phyloP scores from a whole-genome alignment of 305 asterid genomes.

The Stenogyne calaminthoides region DNA sequence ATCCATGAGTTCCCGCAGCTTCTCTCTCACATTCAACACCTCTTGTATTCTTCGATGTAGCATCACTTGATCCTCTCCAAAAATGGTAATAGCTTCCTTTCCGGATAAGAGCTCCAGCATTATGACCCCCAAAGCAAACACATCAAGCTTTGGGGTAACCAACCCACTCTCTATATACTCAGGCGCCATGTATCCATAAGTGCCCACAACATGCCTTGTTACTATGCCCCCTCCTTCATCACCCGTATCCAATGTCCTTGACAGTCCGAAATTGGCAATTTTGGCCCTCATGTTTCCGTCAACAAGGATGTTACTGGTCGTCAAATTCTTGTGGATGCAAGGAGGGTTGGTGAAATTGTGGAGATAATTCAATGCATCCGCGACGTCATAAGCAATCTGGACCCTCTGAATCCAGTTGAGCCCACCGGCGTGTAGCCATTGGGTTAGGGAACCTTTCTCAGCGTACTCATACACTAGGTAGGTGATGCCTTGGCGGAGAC shows the following conservation, averaged over 20 bases:
- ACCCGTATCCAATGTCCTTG: constrained; percentile 33
- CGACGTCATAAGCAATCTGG: constrained; percentile 54
- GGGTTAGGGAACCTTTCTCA: constrained; percentile 46
- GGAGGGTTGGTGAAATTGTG: constrained; percentile 67
- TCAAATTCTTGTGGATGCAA: constrained; percentile 63
- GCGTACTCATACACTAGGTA: constrained; percentile 65
- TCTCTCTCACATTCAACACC: constrained; percentile 51
- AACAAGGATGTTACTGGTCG: constrained; percentile 50
- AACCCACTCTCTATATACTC: constrained; percentile 66
- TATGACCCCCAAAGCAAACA: constrained; percentile 63
- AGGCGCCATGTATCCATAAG: constrained; percentile 66
- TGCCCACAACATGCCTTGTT: constrained; percentile 68
- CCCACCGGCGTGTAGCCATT: constrained; percentile 37
- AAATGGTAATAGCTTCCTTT: constrained; percentile 36
- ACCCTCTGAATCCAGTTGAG: constrained; percentile 59
- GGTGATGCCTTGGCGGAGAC: constrained; percentile 55
- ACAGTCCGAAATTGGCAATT: constrained; percentile 50
- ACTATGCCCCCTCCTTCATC: constrained; percentile 19
- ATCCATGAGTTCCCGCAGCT: constrained; percentile 46
- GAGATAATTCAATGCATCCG: constrained; percentile 62
- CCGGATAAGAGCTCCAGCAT: constrained; percentile 66
- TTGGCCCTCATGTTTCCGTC: constrained; percentile 56
- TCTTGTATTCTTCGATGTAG: constrained; percentile 34
- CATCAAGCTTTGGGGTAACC: constrained; percentile 58
- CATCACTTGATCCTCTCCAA: neutral